Percentiles rank a stretch among this genome's conserved stretches.
phyloP scores from a whole-genome alignment of 805 yeast genomes.

The Citeromyces nyonsensis region DNA sequence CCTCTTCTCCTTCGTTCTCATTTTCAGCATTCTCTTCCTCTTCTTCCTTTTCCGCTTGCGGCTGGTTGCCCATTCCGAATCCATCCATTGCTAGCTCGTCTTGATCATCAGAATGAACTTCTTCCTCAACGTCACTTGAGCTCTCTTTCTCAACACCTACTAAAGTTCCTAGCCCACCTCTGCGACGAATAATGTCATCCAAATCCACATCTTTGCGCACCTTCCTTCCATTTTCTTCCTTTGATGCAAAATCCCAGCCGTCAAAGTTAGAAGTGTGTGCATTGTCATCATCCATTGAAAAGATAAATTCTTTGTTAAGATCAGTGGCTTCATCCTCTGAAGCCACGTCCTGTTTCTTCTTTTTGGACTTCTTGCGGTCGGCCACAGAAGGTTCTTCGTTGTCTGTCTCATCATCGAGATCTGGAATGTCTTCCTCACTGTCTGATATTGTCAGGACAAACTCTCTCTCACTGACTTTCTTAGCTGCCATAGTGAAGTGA shows the following conservation, averaged over 20 bases:
- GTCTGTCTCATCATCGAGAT: conserved; percentile 20
- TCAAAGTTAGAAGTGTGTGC: conserved; percentile 24
- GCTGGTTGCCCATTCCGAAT: conserved; percentile 19
- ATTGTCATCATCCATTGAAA: conserved; percentile 45
- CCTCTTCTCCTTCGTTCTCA: conserved; percentile 11
- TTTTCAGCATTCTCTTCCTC: conserved; percentile 11
- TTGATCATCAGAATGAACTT: conserved; percentile 19
- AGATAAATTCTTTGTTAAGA: conserved; percentile 60
- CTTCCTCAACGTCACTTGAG: conserved; percentile 19
- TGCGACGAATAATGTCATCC: conserved; percentile 74
- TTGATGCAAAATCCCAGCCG: conserved; percentile 78
- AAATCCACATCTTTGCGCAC: conserved; percentile 58
- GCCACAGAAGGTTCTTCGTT: conserved; percentile 18
- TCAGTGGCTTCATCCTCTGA: conserved; percentile 30
- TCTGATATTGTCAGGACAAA: conserved; percentile 66
- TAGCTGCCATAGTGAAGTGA: not conserved
- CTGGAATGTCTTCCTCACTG: conserved; percentile 50
- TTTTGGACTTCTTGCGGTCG: conserved; percentile 8
- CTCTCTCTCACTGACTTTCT: conserved; percentile 16
- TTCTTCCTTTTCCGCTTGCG: conserved; percentile 12
- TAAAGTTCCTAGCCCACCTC: conserved; percentile 57
- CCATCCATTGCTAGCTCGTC: conserved; percentile 20
- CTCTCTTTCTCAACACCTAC: conserved; percentile 25
- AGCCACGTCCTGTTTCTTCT: conserved; percentile 11
- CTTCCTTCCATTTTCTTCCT: conserved; percentile 11